Evolutionary conservation across 1,284 basidiomycete genomes (phyloP).

Genomic region (Leucoagaricus sp.): DNA sequence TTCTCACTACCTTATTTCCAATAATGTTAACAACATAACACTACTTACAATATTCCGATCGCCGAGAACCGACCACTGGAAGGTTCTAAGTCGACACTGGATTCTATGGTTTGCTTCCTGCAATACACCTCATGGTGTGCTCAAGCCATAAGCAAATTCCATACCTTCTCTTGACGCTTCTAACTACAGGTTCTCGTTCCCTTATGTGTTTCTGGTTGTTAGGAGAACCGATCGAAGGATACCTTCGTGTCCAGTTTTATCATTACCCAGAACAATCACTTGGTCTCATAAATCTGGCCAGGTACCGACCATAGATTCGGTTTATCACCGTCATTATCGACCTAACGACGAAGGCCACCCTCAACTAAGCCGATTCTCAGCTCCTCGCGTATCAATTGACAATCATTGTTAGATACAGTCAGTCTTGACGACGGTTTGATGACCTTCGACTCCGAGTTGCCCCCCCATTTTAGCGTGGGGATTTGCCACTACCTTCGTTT

Average conservation of each 20-base stretch:
- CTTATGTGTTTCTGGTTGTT: neutral
- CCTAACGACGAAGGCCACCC: constrained; percentile 1
- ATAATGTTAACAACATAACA: too few species aligned
- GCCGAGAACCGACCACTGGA: too few species aligned
- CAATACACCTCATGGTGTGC: too few species aligned
- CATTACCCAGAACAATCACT: neutral
- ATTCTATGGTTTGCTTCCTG: too few species aligned
- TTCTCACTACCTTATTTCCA: too few species aligned
- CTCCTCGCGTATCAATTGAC: neutral
- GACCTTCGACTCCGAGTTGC: neutral
- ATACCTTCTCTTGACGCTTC: neutral
- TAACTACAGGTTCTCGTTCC: neutral
- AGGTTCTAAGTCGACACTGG: too few species aligned
- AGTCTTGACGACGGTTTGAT: constrained; percentile 9
- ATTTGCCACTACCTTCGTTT: neutral
- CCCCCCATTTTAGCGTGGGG: neutral
- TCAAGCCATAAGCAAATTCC: too few species aligned
- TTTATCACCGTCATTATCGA: neutral
- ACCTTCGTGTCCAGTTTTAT: neutral
- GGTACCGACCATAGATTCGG: neutral
- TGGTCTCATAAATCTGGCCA: neutral
- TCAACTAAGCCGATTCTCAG: neutral
- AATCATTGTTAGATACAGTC: neutral
- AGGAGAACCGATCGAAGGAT: neutral
- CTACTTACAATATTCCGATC: too few species aligned